phyloP scores from a whole-genome alignment of 2,329 filamentous ascomycete species.

The Calycina herbarum region DNA sequence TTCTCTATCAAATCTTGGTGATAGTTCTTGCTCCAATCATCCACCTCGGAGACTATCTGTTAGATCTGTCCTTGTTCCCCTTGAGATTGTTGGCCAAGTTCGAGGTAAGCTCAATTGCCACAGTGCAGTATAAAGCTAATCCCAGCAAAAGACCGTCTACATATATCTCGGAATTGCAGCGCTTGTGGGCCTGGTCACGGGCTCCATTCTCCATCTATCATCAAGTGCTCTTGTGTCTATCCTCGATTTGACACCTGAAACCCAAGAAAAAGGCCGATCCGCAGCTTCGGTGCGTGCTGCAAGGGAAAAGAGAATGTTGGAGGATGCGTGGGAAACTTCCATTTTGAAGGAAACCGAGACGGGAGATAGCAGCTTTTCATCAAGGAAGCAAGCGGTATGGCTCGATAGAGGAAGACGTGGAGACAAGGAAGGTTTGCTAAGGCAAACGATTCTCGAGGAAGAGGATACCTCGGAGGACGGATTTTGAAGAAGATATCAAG shows the following conservation, averaged over 20 bases:
- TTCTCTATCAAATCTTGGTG: constrained; percentile 23
- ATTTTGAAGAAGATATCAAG: constrained; percentile 23
- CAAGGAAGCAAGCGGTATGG: constrained; percentile 33
- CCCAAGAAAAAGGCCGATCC: constrained; percentile 26
- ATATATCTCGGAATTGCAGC: constrained; percentile 64
- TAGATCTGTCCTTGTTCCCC: constrained; percentile 29
- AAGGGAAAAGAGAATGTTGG: constrained; percentile 30
- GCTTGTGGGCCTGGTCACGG: constrained; percentile 64
- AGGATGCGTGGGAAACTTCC: constrained; percentile 29
- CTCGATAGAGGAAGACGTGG: constrained; percentile 29
- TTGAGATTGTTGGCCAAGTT: constrained; percentile 33
- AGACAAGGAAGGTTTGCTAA: constrained; percentile 50
- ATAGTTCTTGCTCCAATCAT: constrained; percentile 31
- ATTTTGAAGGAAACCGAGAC: constrained; percentile 18
- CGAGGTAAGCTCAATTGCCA: constrained; percentile 28
- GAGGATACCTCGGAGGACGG: constrained; percentile 57
- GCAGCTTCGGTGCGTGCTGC: constrained; percentile 29
- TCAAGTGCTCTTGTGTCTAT: constrained; percentile 55
- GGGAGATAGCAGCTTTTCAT: constrained; percentile 18
- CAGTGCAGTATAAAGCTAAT: constrained; percentile 15
- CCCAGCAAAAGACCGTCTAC: constrained; percentile 40
- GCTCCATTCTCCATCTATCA: constrained; percentile 57
- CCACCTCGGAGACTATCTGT: constrained; percentile 28
- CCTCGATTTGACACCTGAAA: constrained; percentile 44
- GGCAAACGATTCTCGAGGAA: constrained; percentile 71